phyloP scores from a whole-genome alignment of 192 early-diverging fungal species.

The Polychytrium aggregatum region DNA sequence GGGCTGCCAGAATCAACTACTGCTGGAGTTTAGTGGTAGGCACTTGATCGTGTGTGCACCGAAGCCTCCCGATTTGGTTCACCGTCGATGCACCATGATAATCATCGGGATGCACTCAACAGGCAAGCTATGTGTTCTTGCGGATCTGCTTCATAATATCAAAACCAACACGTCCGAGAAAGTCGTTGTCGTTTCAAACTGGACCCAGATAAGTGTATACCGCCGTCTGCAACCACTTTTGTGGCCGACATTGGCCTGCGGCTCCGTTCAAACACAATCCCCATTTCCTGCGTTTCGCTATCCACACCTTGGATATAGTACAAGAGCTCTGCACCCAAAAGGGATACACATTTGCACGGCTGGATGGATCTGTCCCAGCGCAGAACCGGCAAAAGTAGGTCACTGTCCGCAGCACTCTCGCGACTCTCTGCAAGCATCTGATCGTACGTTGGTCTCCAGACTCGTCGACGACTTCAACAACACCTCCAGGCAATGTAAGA shows the following conservation, averaged over 20 bases:
- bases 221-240: too few relatives aligned
- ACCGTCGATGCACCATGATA: not conserved
- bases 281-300: too few relatives aligned
- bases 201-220: too few relatives aligned
- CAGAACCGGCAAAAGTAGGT: slow-evolving; percentile 17
- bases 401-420: not conserved
- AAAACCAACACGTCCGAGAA: slow-evolving; percentile 4
- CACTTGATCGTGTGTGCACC: too few relatives aligned
- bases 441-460: slow-evolving; percentile 8
- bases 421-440: too few relatives aligned
- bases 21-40: too few relatives aligned
- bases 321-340: slow-evolving; percentile 24
- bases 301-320: slow-evolving; percentile 48
- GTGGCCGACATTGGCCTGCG: too few relatives aligned
- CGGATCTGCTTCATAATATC: slow-evolving; percentile 7
- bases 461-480: slow-evolving; percentile 35
- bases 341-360: slow-evolving; percentile 26
- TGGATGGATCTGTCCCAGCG: slow-evolving; percentile 42
- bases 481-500: slow-evolving; percentile 8
- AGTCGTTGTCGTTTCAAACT: slow-evolving; percentile 60
- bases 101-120: not conserved
- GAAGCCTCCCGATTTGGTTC: too few relatives aligned
- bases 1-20: too few relatives aligned
- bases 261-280: too few relatives aligned
- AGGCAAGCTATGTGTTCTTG: slow-evolving; percentile 16